Conservation (phyloP, 2,329 filamentous ascomycete genomes). For the Aspergillus tubingensis region DNA sequence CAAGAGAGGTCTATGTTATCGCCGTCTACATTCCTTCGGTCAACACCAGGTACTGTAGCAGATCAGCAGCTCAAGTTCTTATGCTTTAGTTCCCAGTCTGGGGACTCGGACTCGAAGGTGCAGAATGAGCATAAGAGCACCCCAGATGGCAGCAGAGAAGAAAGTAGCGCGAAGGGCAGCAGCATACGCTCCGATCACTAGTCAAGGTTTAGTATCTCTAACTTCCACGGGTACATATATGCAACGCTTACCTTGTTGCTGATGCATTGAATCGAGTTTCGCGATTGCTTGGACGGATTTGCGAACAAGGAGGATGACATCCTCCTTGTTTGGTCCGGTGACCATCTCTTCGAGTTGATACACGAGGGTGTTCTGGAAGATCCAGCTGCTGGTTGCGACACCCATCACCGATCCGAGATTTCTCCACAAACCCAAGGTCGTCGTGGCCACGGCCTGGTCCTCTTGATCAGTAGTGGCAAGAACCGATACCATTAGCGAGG, state of each 20-base stretch:
- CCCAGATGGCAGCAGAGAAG: constrained; percentile 41
- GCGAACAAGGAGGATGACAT: constrained; percentile 53
- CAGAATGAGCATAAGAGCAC: constrained; percentile 35
- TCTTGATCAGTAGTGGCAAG: constrained; percentile 61
- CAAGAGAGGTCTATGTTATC: background rate
- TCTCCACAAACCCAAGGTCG: constrained; percentile 71
- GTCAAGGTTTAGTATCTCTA: constrained; percentile 20
- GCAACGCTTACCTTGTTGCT: constrained; percentile 47
- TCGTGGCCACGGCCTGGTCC: constrained; percentile 69
- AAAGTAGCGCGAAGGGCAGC: constrained; percentile 41
- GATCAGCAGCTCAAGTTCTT: background rate
- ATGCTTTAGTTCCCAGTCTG: constrained; percentile 30
- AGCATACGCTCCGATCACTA: constrained; percentile 42
- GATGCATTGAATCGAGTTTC: constrained; percentile 48
- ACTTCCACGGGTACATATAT: background rate
- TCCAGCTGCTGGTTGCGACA: constrained; percentile 69
- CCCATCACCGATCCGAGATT: constrained; percentile 72
- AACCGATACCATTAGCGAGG: constrained; percentile 64
- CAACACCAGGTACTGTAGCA: background rate
- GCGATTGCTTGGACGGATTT: constrained; percentile 53
- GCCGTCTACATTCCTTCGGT: background rate
- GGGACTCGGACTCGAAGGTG: constrained; percentile 37
- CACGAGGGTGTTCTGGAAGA: constrained; percentile 70
- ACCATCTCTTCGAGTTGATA: constrained; percentile 62
- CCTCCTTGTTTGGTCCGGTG: constrained; percentile 58